Conservation (phyloP, 257 asterid species). For the Echites panduratus region DNA sequence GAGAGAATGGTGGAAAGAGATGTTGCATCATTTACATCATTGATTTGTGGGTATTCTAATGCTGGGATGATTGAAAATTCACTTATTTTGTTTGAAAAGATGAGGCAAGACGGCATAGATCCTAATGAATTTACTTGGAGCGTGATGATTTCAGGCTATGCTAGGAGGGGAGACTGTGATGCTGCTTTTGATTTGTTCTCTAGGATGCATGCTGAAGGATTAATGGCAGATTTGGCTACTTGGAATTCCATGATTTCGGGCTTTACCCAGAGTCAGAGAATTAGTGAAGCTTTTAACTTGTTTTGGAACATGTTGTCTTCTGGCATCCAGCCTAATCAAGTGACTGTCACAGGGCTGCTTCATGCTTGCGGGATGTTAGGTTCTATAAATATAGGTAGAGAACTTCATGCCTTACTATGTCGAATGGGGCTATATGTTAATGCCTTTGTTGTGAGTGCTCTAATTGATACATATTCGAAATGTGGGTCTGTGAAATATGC, state of each 20-base stretch:
- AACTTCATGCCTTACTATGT: slow-evolving; percentile 47
- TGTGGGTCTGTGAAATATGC: slow-evolving; percentile 48
- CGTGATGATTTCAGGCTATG: slow-evolving; percentile 40
- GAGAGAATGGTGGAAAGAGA: slow-evolving; percentile 52
- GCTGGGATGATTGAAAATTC: slow-evolving; percentile 39
- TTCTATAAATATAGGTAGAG: slow-evolving; percentile 38
- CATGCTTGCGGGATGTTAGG: slow-evolving; percentile 45
- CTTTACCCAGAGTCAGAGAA: slow-evolving; percentile 40
- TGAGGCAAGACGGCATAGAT: slow-evolving; percentile 39
- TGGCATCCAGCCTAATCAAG: slow-evolving; percentile 50
- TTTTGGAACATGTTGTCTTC: slow-evolving; percentile 38
- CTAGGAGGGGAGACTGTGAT: slow-evolving; percentile 49
- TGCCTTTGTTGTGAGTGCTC: slow-evolving; percentile 54
- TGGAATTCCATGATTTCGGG: too few species aligned
- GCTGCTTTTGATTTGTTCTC: slow-evolving; percentile 31
- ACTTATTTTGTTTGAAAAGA: slow-evolving; percentile 37
- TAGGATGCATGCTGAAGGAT: slow-evolving; percentile 41
- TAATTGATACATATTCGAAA: slow-evolving; percentile 59
- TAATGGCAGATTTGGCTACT: slow-evolving; percentile 49
- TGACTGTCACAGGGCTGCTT: slow-evolving; percentile 50
- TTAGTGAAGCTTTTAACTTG: slow-evolving; percentile 34
- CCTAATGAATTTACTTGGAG: slow-evolving; percentile 67
- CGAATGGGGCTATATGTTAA: slow-evolving; percentile 34
- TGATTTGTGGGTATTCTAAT: slow-evolving; percentile 48
- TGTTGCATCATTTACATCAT: slow-evolving; percentile 54